These are phyloP conservation scores for Sarcocystis neurona DNA, from an alignment of 169 alveolate genomes.

Conservation along the genomic window DNA sequence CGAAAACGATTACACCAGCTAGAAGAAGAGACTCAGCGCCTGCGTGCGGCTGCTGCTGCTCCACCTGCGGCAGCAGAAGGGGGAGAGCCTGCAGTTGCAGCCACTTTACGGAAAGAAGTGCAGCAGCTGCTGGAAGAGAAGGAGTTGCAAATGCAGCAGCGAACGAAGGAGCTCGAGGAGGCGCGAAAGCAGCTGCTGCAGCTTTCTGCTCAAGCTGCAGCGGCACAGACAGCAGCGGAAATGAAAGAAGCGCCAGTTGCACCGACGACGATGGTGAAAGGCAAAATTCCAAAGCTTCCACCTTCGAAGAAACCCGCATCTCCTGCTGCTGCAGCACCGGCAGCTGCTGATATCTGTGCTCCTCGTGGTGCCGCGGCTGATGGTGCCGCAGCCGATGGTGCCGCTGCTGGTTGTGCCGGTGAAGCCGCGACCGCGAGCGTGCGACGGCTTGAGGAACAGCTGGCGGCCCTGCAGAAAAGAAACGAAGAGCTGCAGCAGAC, in stretches of 20 bases:
- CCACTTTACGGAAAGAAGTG: background rate
- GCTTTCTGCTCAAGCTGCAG: background rate
- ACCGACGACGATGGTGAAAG: too few species aligned
- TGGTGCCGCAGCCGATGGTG: too few species aligned
- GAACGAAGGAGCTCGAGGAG: background rate
- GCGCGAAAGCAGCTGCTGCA: background rate
- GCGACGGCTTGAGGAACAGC: background rate
- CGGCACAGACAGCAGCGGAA: background rate
- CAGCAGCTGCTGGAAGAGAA: constrained; percentile 11
- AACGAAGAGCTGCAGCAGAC: background rate
- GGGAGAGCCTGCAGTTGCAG: background rate
- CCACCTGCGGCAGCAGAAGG: background rate
- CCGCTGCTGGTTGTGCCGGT: too few species aligned
- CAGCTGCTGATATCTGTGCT: too few species aligned
- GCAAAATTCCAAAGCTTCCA: too few species aligned
- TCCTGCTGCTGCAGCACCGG: too few species aligned
- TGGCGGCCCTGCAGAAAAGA: background rate
- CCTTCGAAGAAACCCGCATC: too few species aligned
- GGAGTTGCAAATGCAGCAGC: constrained; percentile 13
- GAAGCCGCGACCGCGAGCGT: too few species aligned
- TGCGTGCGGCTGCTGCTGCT: background rate
- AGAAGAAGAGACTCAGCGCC: background rate
- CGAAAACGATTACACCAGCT: background rate
- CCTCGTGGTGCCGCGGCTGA: too few species aligned
- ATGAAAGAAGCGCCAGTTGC: too few species aligned